A percentile compares a stretch with the other conserved stretches of the same genome.
phyloP scores from a whole-genome alignment of 805 yeast species.

The Schwanniomyces polymorphus region DNA sequence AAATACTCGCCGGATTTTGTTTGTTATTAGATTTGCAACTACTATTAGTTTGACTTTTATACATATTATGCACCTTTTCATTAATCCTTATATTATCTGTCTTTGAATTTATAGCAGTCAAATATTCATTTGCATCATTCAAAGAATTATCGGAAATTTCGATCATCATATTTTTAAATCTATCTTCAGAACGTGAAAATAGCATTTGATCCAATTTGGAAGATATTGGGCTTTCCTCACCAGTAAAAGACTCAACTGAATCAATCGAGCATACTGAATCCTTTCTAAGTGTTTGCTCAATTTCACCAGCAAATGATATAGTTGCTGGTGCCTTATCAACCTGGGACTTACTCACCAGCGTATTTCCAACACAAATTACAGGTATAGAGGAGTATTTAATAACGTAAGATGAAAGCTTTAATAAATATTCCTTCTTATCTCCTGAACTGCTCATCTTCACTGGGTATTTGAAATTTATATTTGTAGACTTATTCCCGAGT shows the following conservation, averaged over 20 bases:
- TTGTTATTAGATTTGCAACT: background rate
- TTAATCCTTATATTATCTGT: constrained; percentile 22
- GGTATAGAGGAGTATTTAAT: constrained; percentile 42
- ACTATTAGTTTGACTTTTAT: constrained; percentile 19
- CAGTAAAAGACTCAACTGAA: constrained; percentile 4
- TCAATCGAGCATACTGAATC: constrained; percentile 1
- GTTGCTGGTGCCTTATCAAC: background rate
- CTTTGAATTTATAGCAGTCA: constrained; percentile 17
- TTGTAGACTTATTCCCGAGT: constrained; percentile 38
- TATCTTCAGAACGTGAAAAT: constrained; percentile 2
- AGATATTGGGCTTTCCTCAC: constrained; percentile 1
- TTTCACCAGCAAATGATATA: background rate
- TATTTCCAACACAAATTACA: constrained; percentile 34
- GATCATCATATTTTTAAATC: constrained; percentile 23
- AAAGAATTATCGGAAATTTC: constrained; percentile 26
- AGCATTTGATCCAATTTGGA: background rate
- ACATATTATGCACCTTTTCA: constrained; percentile 37
- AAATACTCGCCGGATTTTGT: constrained; percentile 16
- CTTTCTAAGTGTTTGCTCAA: background rate
- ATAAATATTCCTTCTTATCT: constrained; percentile 22
- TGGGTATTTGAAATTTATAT: constrained; percentile 44
- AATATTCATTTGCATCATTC: constrained; percentile 24
- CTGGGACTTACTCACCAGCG: constrained; percentile 1
- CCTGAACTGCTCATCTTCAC: constrained; percentile 18
- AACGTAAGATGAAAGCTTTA: constrained; percentile 37